Evolutionary conservation across 805 yeast genomes (phyloP).

Genomic region (Sugiyamaella smithiae): DNA sequence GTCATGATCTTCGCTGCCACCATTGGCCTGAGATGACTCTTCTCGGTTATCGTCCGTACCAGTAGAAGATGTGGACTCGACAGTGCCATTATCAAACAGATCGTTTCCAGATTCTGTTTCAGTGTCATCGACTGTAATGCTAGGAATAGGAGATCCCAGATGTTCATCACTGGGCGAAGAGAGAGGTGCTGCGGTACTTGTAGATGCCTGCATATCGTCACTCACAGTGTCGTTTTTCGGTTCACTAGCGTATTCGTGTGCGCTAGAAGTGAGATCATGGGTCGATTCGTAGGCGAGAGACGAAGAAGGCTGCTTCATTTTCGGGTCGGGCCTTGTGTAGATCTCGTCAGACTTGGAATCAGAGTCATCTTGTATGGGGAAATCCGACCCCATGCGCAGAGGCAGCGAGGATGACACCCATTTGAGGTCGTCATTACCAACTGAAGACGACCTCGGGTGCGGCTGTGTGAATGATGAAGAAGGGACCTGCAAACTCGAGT

Average conservation of each 20-base stretch:
- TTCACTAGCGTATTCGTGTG: not conserved
- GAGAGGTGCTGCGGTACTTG: not conserved
- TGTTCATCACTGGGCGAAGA: not conserved
- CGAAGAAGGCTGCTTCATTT: not conserved
- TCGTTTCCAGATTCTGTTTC: conserved; percentile 2
- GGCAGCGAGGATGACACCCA: conserved; percentile 15
- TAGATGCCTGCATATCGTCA: not conserved
- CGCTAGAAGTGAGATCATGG: not conserved
- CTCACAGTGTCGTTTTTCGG: not conserved
- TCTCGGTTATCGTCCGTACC: not conserved
- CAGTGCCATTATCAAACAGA: not conserved
- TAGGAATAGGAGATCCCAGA: not conserved
- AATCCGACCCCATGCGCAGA: not conserved
- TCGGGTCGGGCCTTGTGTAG: not conserved
- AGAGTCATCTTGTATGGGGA: not conserved
- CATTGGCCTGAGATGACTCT: no score
- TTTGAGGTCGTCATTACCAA: conserved; percentile 1
- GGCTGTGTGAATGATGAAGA: not conserved
- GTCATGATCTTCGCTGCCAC: not conserved
- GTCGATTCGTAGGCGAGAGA: not conserved
- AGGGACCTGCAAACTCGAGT: not conserved
- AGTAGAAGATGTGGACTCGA: not conserved
- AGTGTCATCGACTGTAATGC: not conserved
- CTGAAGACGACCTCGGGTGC: not conserved
- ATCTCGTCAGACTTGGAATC: not conserved